A percentile compares a stretch with the other conserved stretches of the same genome.
Evolutionary conservation across 2,329 filamentous ascomycete species (phyloP).

Genomic region (Teratosphaeriaceae sp.): DNA sequence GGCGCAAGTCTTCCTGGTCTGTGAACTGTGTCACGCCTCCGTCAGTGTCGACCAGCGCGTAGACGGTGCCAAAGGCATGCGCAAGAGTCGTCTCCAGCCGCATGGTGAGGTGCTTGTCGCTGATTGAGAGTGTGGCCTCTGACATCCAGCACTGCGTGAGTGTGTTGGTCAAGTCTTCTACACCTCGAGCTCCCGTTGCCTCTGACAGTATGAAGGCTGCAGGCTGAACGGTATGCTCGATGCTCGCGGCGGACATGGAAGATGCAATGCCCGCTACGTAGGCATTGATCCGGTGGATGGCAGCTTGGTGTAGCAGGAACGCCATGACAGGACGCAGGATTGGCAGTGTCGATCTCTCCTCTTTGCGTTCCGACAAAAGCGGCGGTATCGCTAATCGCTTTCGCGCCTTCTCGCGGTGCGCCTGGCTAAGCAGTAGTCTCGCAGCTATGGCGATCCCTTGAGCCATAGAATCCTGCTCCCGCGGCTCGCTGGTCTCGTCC

Average conservation of each 20-base stretch:
- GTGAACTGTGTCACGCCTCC: conserved; percentile 4
- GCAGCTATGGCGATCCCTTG: conserved; percentile 61
- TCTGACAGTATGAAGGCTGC: conserved; percentile 11
- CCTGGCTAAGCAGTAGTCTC: conserved; percentile 69
- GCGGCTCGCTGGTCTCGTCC: conserved; percentile 7
- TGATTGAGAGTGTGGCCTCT: not conserved
- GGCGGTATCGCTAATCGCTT: conserved; percentile 59
- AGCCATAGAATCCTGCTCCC: conserved; percentile 44
- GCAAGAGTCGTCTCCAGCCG: conserved; percentile 23
- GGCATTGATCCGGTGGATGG: conserved; percentile 30
- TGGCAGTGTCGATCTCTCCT: conserved; percentile 45
- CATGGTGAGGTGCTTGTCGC: conserved; percentile 3
- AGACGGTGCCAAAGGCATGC: conserved; percentile 23
- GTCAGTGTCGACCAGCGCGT: conserved; percentile 5
- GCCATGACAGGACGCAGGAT: conserved; percentile 54
- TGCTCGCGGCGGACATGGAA: conserved; percentile 17
- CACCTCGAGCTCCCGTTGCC: conserved; percentile 4
- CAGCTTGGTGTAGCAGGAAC: conserved; percentile 44
- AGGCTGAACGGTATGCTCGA: conserved; percentile 4
- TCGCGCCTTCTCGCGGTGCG: conserved; percentile 68
- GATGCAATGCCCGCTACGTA: conserved; percentile 22
- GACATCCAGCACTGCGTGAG: conserved; percentile 12
- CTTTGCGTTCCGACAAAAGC: conserved; percentile 45
- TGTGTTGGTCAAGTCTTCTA: conserved; percentile 12
- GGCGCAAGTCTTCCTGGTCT: conserved; percentile 7